Base-by-base conservation (phyloP, 2,329 filamentous ascomycete species). In the Fusarium lateritium region DNA sequence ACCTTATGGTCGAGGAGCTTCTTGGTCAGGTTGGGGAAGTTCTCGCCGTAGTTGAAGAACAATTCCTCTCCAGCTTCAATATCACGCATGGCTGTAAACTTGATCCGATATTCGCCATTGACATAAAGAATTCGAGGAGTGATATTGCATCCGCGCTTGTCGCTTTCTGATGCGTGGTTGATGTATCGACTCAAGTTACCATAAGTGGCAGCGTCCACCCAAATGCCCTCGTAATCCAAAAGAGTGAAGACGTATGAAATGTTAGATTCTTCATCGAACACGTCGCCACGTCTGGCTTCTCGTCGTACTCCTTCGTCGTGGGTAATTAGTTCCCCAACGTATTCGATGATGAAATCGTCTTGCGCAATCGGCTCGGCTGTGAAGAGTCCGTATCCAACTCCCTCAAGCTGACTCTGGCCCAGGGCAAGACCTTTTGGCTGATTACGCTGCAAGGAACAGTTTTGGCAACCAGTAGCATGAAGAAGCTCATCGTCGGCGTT, bases 111-210 rank as follows among this genome's bases (percentile, higher is more conserved):
- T 65, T 92, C 90, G 24, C 91, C 90, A 72, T 93, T 93, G 60
- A 93, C 92, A 51, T 93, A 88, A 17, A 91, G 78, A 54, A 93
- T 90, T 60, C 87, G 86, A 3, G 92, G 87, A 17, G 82, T 85
- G 62, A 89, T 87, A 67, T 90, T 88, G 75, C 90, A 89, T 55
- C 92, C 76, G 68, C 82, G 73, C 63, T 82, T 81, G 63, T 84
- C 81, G 44, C 78, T 77, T 47, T 84, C 82, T 2, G 84, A 84
- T 15, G 91, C 90, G 72, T 95, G 92, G 77, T 97, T 96, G 77
- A 96, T 93, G 79, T 94, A 96, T 6, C 93, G 89, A 46, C 91
- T 90, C 67, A 94, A 89, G 76, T 95, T 96, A 50, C 93, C 93
- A 68, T 91, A 91, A 42, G 89, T 89, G 21, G 91, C 92, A 8